Percentiles rank a stretch among this genome's conserved stretches.
Evolutionary conservation across 2,329 filamentous ascomycete genomes (phyloP).

Genomic region (Ascochyta viciae-villosae): DNA sequence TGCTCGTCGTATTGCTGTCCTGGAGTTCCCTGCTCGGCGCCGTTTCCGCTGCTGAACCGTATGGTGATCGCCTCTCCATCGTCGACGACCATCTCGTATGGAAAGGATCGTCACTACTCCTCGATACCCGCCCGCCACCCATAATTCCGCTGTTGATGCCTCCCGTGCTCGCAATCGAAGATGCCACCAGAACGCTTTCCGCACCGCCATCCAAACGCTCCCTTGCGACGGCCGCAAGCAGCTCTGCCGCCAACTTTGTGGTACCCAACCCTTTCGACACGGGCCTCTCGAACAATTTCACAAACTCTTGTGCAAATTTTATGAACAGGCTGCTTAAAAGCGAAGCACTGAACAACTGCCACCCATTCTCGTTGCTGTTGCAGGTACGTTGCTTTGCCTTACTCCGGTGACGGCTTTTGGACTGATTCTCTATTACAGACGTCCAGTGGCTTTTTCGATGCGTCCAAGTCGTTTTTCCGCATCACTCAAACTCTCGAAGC

Average conservation of each 20-base stretch:
- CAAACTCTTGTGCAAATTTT: slow-evolving; percentile 68
- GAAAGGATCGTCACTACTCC: slow-evolving; percentile 39
- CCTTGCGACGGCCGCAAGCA: slow-evolving; percentile 34
- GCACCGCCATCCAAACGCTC: slow-evolving; percentile 34
- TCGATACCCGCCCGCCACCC: slow-evolving; percentile 43
- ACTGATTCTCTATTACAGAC: slow-evolving; percentile 61
- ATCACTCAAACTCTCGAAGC: slow-evolving; percentile 81
- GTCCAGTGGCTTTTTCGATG: slow-evolving; percentile 83
- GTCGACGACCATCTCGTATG: slow-evolving; percentile 36
- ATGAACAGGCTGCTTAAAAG: slow-evolving; percentile 72
- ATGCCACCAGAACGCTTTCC: slow-evolving; percentile 31
- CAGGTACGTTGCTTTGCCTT: slow-evolving; percentile 61
- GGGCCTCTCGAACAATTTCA: slow-evolving; percentile 61
- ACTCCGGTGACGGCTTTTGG: neutral
- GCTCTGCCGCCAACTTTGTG: slow-evolving; percentile 28
- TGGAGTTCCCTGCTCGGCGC: slow-evolving; percentile 37
- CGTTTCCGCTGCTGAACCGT: slow-evolving; percentile 32
- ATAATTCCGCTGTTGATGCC: slow-evolving; percentile 41
- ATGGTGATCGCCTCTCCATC: slow-evolving; percentile 42
- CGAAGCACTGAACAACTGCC: slow-evolving; percentile 73
- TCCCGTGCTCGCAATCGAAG: slow-evolving; percentile 36
- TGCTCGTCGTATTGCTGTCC: slow-evolving; percentile 36
- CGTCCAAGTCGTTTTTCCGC: slow-evolving; percentile 71
- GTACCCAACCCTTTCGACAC: slow-evolving; percentile 57
- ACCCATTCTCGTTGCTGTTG: slow-evolving; percentile 84